phyloP scores from a whole-genome alignment of 2,329 filamentous ascomycete genomes.

The Fusarium piperis region DNA sequence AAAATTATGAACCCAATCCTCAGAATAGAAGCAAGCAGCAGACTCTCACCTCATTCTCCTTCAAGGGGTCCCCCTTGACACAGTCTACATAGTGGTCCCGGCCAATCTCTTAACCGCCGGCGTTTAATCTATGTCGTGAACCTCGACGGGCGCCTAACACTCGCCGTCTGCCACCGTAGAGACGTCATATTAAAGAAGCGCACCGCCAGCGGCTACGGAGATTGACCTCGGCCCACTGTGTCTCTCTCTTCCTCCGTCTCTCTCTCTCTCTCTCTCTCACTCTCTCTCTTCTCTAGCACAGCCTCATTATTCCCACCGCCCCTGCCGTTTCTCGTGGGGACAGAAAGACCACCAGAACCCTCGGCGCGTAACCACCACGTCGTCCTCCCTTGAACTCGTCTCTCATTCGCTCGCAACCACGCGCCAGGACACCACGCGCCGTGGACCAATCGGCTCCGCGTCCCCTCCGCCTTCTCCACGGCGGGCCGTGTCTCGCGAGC shows the following conservation, averaged over 20 bases:
- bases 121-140: conserved; percentile 24
- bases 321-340: background rate
- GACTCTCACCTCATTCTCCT: background rate
- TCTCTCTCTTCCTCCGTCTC: background rate
- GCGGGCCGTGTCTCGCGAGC: conserved; percentile 10
- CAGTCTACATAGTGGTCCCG: conserved; percentile 22
- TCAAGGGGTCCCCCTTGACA: conserved; percentile 6
- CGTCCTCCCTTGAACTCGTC: background rate
- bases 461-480: conserved; percentile 4
- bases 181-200: conserved; percentile 22
- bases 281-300: conserved; percentile 17
- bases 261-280: conserved; percentile 4
- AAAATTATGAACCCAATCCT: conserved; percentile 1
- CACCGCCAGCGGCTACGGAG: conserved; percentile 37
- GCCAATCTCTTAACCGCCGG: conserved; percentile 31
- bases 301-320: conserved; percentile 13
- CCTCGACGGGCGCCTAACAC: conserved; percentile 32
- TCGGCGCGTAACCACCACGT: conserved; percentile 7
- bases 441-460: conserved; percentile 28
- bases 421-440: conserved; percentile 35
- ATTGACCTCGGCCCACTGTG: conserved; percentile 36
- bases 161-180: background rate
- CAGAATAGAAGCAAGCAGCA: conserved; percentile 33
- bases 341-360: background rate
- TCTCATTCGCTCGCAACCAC: conserved; percentile 37